Conservation (phyloP, 805 yeast species). For the Cyberlindnera sargentensis region DNA sequence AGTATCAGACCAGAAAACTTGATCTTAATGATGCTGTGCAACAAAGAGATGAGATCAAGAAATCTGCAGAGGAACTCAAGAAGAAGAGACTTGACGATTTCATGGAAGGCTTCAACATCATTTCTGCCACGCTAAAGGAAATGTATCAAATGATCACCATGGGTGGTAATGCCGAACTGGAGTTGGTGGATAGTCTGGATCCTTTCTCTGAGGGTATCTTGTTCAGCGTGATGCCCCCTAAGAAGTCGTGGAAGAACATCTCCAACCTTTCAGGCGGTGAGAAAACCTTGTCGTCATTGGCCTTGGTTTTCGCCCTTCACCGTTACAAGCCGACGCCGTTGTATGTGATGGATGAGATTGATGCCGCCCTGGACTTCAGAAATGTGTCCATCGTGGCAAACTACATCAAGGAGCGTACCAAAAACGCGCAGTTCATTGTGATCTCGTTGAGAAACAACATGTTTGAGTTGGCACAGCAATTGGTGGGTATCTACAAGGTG, state of each 20-base stretch:
- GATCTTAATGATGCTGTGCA: constrained; percentile 66
- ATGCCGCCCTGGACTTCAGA: constrained; percentile 95
- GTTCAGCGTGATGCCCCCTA: constrained; percentile 98
- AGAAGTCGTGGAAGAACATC: constrained; percentile 94
- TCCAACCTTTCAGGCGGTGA: constrained; percentile 97
- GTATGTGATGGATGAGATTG: constrained; percentile 98
- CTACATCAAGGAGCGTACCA: constrained; percentile 91
- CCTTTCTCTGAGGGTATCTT: constrained; percentile 97
- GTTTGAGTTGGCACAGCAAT: constrained; percentile 93
- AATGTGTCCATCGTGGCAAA: constrained; percentile 97
- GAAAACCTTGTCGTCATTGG: constrained; percentile 89
- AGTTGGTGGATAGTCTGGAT: constrained; percentile 88
- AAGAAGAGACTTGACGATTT: constrained; percentile 78
- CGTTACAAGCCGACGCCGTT: constrained; percentile 95
- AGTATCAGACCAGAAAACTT: constrained; percentile 52
- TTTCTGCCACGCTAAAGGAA: constrained; percentile 83
- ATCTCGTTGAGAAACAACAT: constrained; percentile 93
- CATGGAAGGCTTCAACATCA: constrained; percentile 84
- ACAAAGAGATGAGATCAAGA: constrained; percentile 57
- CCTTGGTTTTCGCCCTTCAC: constrained; percentile 93
- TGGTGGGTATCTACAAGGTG: constrained; percentile 93
- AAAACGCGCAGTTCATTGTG: constrained; percentile 93
- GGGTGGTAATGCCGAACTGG: constrained; percentile 99
- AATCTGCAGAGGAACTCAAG: constrained; percentile 59
- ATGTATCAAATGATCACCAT: constrained; percentile 98